Evolutionary conservation across 345 rosid species (phyloP).

Genomic region (Anastatica hierochuntica): DNA sequence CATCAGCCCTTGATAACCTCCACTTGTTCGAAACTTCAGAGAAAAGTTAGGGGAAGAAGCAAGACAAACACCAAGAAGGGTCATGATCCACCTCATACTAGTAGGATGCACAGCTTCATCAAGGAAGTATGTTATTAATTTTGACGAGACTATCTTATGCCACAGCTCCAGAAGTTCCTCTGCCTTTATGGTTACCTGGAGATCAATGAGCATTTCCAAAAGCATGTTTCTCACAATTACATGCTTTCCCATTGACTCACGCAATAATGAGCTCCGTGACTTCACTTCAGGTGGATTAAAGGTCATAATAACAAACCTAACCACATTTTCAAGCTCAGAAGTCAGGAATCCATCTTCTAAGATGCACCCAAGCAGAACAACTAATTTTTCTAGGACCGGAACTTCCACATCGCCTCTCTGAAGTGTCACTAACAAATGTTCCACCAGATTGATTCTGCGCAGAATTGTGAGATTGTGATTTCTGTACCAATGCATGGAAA

Average conservation of each 20-base stretch:
- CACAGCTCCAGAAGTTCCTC: slow-evolving; percentile 97
- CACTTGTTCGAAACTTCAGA: slow-evolving; percentile 85
- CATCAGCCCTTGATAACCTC: slow-evolving; percentile 86
- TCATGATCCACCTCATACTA: slow-evolving; percentile 99
- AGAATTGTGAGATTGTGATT: slow-evolving; percentile 93
- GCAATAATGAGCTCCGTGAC: slow-evolving; percentile 52
- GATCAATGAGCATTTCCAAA: slow-evolving; percentile 97
- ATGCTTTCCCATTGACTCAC: slow-evolving; percentile 96
- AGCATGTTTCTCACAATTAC: slow-evolving; percentile 98
- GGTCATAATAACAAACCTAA: slow-evolving; percentile 94
- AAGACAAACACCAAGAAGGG: slow-evolving; percentile 92
- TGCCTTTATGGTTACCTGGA: slow-evolving; percentile 89
- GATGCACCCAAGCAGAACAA: slow-evolving; percentile 93
- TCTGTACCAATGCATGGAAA: slow-evolving; percentile 99
- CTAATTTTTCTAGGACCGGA: slow-evolving; percentile 92
- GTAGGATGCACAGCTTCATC: slow-evolving; percentile 99
- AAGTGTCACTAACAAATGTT: slow-evolving; percentile 87
- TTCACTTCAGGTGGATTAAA: slow-evolving; percentile 92
- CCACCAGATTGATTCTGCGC: slow-evolving; percentile 91
- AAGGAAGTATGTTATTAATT: slow-evolving; percentile 86
- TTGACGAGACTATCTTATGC: slow-evolving; percentile 98
- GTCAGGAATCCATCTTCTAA: slow-evolving; percentile 94
- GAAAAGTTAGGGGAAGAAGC: slow-evolving; percentile 91
- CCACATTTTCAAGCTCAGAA: slow-evolving; percentile 94
- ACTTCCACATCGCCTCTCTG: slow-evolving; percentile 99